Percentiles rank a stretch among this genome's conserved stretches.
Conservation (phyloP, 2,329 filamentous ascomycete genomes). For the Phyllosticta ampelicida region DNA sequence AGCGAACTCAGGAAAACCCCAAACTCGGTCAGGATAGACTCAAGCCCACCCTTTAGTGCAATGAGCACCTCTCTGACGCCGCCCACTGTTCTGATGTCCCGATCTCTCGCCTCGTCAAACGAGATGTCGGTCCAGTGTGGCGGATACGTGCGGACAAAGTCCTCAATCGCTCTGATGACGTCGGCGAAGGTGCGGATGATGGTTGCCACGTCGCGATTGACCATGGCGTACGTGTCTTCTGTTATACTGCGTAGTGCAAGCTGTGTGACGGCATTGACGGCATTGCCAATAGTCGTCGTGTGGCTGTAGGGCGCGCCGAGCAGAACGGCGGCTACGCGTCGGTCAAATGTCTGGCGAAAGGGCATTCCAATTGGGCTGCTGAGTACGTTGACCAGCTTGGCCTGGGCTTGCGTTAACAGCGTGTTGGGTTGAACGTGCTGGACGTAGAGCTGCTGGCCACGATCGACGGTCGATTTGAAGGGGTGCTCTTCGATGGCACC, state of each 20-base stretch:
- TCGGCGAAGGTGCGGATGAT: conserved; percentile 64
- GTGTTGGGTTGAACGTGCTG: neutral
- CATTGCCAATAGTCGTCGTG: conserved; percentile 30
- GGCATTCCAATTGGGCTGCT: conserved; percentile 44
- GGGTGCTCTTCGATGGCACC: conserved; percentile 15
- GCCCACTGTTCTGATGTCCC: conserved; percentile 29
- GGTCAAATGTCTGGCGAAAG: conserved; percentile 60
- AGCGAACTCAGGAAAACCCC: conserved; percentile 63
- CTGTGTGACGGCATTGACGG: conserved; percentile 56
- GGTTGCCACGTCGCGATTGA: conserved; percentile 66
- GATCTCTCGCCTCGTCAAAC: conserved; percentile 37
- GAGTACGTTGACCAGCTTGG: conserved; percentile 14
- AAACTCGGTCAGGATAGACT: conserved; percentile 58
- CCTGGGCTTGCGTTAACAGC: neutral
- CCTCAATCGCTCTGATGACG: conserved; percentile 59
- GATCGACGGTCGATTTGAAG: neutral
- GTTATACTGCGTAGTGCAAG: conserved; percentile 62
- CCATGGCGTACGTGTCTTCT: conserved; percentile 77
- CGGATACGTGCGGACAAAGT: conserved; percentile 47
- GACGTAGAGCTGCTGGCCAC: neutral
- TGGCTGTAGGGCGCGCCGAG: conserved; percentile 65
- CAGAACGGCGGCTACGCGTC: conserved; percentile 55
- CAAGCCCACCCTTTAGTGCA: conserved; percentile 54
- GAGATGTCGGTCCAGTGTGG: conserved; percentile 72
- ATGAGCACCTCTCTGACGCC: conserved; percentile 63